Conservation (phyloP, 495 filamentous ascomycete species). For the Rhypophila decipiens region DNA sequence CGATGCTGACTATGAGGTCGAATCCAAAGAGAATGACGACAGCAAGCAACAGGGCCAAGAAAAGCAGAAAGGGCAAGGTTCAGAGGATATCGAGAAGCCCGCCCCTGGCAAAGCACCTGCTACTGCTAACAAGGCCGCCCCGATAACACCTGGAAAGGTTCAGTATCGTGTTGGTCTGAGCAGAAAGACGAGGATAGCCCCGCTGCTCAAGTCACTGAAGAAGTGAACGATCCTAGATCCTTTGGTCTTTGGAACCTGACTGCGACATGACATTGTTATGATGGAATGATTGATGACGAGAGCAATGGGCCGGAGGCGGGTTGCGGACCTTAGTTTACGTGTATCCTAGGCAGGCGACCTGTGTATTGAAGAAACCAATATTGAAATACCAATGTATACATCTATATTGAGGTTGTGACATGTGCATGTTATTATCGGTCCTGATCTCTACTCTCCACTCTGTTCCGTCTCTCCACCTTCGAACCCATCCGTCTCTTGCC, state of each 20-base stretch:
- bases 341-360: too few relatives aligned
- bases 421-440: too few relatives aligned
- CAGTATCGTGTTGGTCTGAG: slow-evolving; percentile 23
- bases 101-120: not conserved
- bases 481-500: too few relatives aligned
- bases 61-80: slow-evolving; percentile 1
- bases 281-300: not conserved
- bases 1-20: not conserved
- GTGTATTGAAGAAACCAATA: too few relatives aligned
- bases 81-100: not conserved
- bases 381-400: too few relatives aligned
- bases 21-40: slow-evolving; percentile 2
- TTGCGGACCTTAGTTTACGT: too few relatives aligned
- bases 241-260: not conserved
- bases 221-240: slow-evolving; percentile 4
- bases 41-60: not conserved
- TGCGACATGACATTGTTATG: not conserved
- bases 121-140: not conserved
- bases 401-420: too few relatives aligned
- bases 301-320: too few relatives aligned
- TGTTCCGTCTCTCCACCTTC: too few relatives aligned
- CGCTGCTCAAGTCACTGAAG: slow-evolving; percentile 19
- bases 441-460: too few relatives aligned
- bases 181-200: slow-evolving; percentile 21
- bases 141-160: slow-evolving; percentile 2